phyloP scores from a whole-genome alignment of 73 alveolate species.

The Breviolum minutum region DNA sequence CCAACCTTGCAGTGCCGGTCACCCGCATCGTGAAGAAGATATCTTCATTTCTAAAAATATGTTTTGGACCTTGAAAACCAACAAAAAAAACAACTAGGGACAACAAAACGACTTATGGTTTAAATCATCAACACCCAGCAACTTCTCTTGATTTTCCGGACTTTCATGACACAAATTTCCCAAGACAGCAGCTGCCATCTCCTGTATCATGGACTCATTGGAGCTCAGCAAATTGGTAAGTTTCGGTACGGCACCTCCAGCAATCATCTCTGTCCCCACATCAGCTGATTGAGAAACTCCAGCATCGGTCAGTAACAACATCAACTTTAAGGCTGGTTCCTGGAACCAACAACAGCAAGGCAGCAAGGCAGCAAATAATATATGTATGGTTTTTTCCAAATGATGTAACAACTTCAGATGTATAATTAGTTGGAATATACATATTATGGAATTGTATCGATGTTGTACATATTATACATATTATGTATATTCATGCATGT shows the following conservation, averaged over 20 bases:
- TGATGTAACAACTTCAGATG: no score
- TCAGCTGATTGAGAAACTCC: constrained; percentile 68
- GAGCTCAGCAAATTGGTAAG: constrained; percentile 30
- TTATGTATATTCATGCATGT: no score
- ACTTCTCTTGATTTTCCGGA: constrained; percentile 79
- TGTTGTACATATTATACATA: no score
- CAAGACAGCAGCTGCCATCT: constrained; percentile 84
- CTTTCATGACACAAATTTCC: constrained; percentile 89
- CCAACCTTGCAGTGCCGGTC: not conserved
- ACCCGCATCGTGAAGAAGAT: no score
- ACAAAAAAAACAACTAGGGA: not conserved
- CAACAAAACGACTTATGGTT: not conserved
- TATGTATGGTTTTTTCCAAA: no score
- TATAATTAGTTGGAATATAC: no score
- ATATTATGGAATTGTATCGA: no score
- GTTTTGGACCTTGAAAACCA: not conserved
- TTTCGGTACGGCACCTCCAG: constrained; percentile 85
- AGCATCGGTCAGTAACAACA: constrained; percentile 76
- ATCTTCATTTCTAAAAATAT: not conserved
- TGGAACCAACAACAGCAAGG: not conserved
- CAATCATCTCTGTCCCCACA: constrained; percentile 79
- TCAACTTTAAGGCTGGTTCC: constrained; percentile 80
- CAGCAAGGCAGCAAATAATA: not conserved
- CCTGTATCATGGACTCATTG: not conserved
- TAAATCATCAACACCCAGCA: not conserved